A percentile compares a stretch with the other conserved stretches of the same genome.
Evolutionary conservation across 2,329 filamentous ascomycete species (phyloP).

Genomic region (Exophiala dermatitidis): DNA sequence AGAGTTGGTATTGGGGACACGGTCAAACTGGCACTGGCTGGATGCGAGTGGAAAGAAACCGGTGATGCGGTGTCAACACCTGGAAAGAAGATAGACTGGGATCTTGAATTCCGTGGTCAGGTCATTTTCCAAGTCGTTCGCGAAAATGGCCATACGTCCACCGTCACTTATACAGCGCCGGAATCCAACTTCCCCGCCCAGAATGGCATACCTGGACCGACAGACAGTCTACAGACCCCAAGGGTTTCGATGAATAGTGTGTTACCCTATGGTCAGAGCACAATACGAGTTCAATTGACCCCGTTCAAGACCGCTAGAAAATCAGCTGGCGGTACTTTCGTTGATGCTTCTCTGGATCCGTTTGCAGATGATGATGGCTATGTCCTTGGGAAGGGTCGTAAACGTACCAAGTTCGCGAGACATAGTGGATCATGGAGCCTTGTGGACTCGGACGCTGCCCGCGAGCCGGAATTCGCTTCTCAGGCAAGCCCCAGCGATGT

Average conservation of each 20-base stretch:
- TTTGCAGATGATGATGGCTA: constrained; percentile 61
- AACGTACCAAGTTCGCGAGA: constrained; percentile 62
- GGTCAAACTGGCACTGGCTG: constrained; percentile 61
- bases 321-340: constrained; percentile 11
- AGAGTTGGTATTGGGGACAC: constrained; percentile 72
- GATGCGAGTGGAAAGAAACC: constrained; percentile 56
- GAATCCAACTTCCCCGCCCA: neutral
- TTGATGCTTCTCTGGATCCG: constrained; percentile 20
- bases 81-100: constrained; percentile 51
- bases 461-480: constrained; percentile 9
- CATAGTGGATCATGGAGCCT: constrained; percentile 67
- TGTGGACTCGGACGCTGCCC: constrained; percentile 41
- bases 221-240: neutral
- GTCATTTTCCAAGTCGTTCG: constrained; percentile 8
- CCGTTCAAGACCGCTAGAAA: constrained; percentile 13
- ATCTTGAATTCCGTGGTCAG: constrained; percentile 42
- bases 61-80: constrained; percentile 48
- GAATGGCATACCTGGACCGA: neutral
- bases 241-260: constrained; percentile 1
- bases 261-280: constrained; percentile 2
- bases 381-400: constrained; percentile 55
- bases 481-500: constrained; percentile 3
- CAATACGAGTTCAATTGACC: constrained; percentile 16
- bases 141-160: constrained; percentile 1
- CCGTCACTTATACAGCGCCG: constrained; percentile 10